Evolutionary conservation across 306 rosid species (phyloP), one percentile per base, ranked within the genome.

Genomic region (Casuarina cunninghamiana): DNA sequence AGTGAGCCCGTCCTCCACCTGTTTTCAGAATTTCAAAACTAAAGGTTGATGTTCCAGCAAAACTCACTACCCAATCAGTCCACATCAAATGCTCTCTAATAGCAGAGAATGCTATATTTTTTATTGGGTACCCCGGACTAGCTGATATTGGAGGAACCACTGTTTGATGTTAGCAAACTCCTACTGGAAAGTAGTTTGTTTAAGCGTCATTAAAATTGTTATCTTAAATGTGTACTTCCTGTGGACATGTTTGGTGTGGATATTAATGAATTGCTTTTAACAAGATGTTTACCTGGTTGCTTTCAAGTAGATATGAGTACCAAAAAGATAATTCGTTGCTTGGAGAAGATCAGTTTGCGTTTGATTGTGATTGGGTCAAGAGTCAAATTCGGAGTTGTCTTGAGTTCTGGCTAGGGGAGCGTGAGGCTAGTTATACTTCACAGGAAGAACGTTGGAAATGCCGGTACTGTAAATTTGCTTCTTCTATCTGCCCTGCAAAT

Each of bases 371-470:
- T 48, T 92, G 95, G 97, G 78, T 92, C 68, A 82, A 76, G 85
- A 65, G 74, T 60, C 90, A 88, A 82, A 79, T 94, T 69, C 80
- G 48, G 17, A 37, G 10, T 32, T 73, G 89, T 81, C 82, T 90
- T n/a, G 87, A 89, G 84, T 90, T 94, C 81, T 94, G 97, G 98
- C 84, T 1, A 26, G 98, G 97, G 71, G 86, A 89, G 74, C 89
- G 85, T 84, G 98, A 90, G 84, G 86, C 95, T 21, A 63, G 76
- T 35, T 92, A 53, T 71, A 80, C 90, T 55, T 84, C 94, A 0
- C 84, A 83, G 73, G 97, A 90, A 35, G 98, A 94, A 83, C 90
- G 91, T 10, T 89, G 97, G 96, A 94, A 90, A 83, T 92, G 97
- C 68, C 71, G 80, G 53, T 78, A 44, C 79, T 94, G 97, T 78